phyloP scores from a whole-genome alignment of 2,329 filamentous ascomycete species.

The Aspergillus jensenii region DNA sequence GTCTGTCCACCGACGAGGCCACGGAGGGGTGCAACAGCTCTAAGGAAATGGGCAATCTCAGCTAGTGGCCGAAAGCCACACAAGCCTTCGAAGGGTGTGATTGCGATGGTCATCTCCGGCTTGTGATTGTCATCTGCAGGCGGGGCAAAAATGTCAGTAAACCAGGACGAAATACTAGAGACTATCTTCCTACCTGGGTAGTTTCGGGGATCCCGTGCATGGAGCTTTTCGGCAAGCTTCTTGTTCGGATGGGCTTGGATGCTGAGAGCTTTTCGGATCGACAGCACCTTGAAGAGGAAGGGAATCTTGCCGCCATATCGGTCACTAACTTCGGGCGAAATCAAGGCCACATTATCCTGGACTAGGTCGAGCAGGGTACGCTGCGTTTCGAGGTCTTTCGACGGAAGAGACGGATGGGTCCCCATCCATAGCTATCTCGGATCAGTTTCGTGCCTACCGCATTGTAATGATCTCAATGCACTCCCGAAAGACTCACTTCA shows the following conservation, averaged over 20 bases:
- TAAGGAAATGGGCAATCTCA: slow-evolving; percentile 84
- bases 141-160: background rate
- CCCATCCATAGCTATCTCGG: slow-evolving; percentile 88
- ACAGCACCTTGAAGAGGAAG: slow-evolving; percentile 97
- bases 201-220: slow-evolving; percentile 83
- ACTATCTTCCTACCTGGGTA: slow-evolving; percentile 64
- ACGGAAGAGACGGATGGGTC: slow-evolving; percentile 93
- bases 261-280: slow-evolving; percentile 90
- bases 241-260: slow-evolving; percentile 98
- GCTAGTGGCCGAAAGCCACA: slow-evolving; percentile 88
- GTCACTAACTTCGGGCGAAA: slow-evolving; percentile 70
- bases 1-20: slow-evolving; percentile 59
- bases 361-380: slow-evolving; percentile 85
- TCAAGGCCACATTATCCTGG: slow-evolving; percentile 78
- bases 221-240: slow-evolving; percentile 84
- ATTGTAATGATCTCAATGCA: background rate
- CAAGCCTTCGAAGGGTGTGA: slow-evolving; percentile 92
- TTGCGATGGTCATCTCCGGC: slow-evolving; percentile 97
- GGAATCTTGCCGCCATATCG: slow-evolving; percentile 81
- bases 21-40: slow-evolving; percentile 63
- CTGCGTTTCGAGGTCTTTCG: slow-evolving; percentile 80
- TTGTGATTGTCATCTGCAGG: slow-evolving; percentile 90
- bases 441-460: slow-evolving; percentile 10
- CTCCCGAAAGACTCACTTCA: slow-evolving; percentile 58
- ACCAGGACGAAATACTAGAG: background rate